Conservation (phyloP, 2,329 filamentous ascomycete genomes). For the Clonostachys rosea region DNA sequence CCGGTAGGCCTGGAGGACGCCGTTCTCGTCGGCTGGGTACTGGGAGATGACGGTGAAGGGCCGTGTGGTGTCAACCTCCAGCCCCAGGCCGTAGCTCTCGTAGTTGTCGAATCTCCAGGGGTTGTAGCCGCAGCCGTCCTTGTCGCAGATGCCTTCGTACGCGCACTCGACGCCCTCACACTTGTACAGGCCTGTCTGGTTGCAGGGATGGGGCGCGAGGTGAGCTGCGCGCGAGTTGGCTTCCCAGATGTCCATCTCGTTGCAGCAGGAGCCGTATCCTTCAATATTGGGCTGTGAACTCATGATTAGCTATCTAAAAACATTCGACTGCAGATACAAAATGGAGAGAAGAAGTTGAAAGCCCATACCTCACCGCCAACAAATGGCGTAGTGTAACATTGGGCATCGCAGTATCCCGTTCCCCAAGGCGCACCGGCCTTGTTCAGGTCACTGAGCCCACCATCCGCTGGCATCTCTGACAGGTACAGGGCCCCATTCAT, state of each 20-base stretch:
- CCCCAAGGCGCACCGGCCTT: constrained; percentile 56
- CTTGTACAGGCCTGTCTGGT: constrained; percentile 31
- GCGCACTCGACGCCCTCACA: constrained; percentile 35
- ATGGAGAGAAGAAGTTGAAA: not conserved
- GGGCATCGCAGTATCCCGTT: constrained; percentile 60
- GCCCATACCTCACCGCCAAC: constrained; percentile 40
- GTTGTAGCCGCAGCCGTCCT: constrained; percentile 38
- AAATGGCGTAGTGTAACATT: constrained; percentile 46
- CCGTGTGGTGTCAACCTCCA: constrained; percentile 26
- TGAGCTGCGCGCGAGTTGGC: constrained; percentile 39
- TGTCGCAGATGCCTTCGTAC: constrained; percentile 33
- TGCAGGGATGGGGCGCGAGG: constrained; percentile 45
- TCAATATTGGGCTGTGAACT: constrained; percentile 31
- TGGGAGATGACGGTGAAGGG: constrained; percentile 44
- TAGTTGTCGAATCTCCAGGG: constrained; percentile 23
- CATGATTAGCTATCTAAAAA: not conserved
- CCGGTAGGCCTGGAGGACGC: constrained; percentile 36
- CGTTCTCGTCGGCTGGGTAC: constrained; percentile 31
- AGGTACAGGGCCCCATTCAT: constrained; percentile 66
- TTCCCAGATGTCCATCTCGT: constrained; percentile 53
- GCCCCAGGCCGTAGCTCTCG: constrained; percentile 23
- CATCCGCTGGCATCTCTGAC: constrained; percentile 48
- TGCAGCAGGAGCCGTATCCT: constrained; percentile 42
- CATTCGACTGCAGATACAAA: not conserved
- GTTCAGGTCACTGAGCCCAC: constrained; percentile 49